Conservation (phyloP, 305 asterid genomes). For the Nicotiana rustica region DNA sequence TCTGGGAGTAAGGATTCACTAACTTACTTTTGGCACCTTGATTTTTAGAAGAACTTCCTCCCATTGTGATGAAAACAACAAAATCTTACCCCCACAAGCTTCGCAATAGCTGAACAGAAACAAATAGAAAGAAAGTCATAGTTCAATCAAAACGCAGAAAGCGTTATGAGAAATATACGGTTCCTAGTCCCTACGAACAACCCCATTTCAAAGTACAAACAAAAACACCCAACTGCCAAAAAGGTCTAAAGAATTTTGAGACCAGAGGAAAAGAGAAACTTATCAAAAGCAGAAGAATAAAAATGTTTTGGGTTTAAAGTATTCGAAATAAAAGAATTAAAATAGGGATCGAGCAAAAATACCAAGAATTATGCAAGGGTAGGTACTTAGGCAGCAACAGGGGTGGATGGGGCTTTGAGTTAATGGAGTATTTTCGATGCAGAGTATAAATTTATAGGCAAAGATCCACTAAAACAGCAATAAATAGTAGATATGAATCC, state of each 20-base stretch:
- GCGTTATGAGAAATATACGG: background rate
- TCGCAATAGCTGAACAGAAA: background rate
- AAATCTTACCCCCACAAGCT: background rate
- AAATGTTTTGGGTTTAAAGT: background rate
- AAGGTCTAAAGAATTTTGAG: background rate
- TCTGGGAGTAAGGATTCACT: slow-evolving; percentile 41
- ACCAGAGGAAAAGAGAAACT: background rate
- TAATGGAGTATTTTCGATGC: background rate
- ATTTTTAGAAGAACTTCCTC: slow-evolving; percentile 38
- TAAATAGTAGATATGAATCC: no score
- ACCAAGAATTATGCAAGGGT: background rate
- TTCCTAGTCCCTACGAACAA: background rate
- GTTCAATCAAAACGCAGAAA: background rate
- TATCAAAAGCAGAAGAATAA: background rate
- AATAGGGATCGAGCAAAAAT: no score
- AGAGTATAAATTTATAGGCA: no score
- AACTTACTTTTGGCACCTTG: slow-evolving; percentile 10
- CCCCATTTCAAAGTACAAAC: no score
- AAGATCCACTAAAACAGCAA: no score
- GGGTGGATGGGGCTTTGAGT: background rate
- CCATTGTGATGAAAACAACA: slow-evolving; percentile 35
- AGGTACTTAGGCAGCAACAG: background rate
- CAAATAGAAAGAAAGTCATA: no score
- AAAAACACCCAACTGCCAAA: no score
- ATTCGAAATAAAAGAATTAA: background rate